Percentiles rank a stretch among this genome's conserved stretches.
phyloP scores from a whole-genome alignment of 202 grass and related monocot species.

The Hordeum pubiflorum region DNA sequence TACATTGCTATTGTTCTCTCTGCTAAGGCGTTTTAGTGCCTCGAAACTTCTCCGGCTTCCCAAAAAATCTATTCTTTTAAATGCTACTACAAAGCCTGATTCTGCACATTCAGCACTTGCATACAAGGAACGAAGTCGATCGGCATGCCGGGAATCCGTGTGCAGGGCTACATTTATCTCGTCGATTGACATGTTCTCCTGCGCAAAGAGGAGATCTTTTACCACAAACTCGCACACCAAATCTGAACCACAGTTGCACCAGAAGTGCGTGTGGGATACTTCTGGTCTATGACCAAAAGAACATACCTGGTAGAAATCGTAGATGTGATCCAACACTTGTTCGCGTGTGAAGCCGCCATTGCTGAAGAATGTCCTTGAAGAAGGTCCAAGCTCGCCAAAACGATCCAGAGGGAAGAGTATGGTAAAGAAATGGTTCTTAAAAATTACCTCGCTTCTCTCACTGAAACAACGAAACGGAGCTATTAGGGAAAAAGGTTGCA shows the following conservation, averaged over 20 bases:
- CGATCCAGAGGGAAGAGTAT: slow-evolving; percentile 92
- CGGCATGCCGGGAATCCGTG: slow-evolving; percentile 85
- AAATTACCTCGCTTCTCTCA: slow-evolving; percentile 76
- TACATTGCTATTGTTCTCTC: slow-evolving; percentile 68
- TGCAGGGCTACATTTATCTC: slow-evolving; percentile 77
- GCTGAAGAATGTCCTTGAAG: slow-evolving; percentile 78
- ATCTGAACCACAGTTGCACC: neutral
- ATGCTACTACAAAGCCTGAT: slow-evolving; percentile 52
- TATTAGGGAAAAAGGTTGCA: neutral
- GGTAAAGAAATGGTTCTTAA: slow-evolving; percentile 89
- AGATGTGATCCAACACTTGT: slow-evolving; percentile 73
- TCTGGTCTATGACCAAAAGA: neutral
- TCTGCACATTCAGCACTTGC: slow-evolving; percentile 55
- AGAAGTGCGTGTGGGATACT: neutral
- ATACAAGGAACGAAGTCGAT: slow-evolving; percentile 72
- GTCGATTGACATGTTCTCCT: slow-evolving; percentile 77
- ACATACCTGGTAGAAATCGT: slow-evolving; percentile 86
- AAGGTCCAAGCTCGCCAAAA: slow-evolving; percentile 80
- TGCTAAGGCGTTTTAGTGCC: slow-evolving; percentile 66
- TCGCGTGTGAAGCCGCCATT: slow-evolving; percentile 69
- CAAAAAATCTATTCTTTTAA: slow-evolving; percentile 80
- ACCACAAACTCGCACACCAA: neutral
- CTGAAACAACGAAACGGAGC: slow-evolving; percentile 33
- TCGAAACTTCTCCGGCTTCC: slow-evolving; percentile 90
- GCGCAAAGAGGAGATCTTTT: neutral